phyloP scores from a whole-genome alignment of 176 grass and related monocot species.

The Puccinellia tenuiflora region DNA sequence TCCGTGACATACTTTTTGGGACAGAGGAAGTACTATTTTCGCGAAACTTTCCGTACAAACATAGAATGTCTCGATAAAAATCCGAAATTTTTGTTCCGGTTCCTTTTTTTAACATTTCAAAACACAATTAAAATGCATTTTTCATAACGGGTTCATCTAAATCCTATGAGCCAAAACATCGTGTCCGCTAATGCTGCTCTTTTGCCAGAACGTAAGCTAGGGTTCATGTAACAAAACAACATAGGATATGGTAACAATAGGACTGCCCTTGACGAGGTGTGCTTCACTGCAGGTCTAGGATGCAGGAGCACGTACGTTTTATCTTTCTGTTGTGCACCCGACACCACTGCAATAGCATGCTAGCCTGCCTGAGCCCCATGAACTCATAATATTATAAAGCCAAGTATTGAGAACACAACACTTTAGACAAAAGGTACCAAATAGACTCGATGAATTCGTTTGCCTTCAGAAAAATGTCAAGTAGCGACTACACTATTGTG shows the following conservation, averaged over 20 bases:
- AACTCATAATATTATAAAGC: background rate
- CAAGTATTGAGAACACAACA: background rate
- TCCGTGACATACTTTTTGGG: no score
- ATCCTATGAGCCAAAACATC: no score
- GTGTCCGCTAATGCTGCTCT: background rate
- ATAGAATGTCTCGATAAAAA: no score
- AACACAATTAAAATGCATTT: no score
- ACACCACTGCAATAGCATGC: background rate
- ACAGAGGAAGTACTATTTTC: no score
- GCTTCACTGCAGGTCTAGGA: no score
- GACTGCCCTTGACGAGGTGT: background rate
- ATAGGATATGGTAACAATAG: background rate
- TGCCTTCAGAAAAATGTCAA: background rate
- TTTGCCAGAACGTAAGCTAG: background rate
- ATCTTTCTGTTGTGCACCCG: background rate
- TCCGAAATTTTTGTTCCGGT: no score
- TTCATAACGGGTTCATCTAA: no score
- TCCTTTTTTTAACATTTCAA: no score
- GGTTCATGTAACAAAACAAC: background rate
- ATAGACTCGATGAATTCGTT: background rate
- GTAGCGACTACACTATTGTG: background rate
- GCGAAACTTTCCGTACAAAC: no score
- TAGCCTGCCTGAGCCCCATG: background rate
- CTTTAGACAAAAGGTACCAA: background rate
- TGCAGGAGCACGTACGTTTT: background rate